phyloP scores from a whole-genome alignment of 257 asterid genomes.

The Marsdenia floribunda region DNA sequence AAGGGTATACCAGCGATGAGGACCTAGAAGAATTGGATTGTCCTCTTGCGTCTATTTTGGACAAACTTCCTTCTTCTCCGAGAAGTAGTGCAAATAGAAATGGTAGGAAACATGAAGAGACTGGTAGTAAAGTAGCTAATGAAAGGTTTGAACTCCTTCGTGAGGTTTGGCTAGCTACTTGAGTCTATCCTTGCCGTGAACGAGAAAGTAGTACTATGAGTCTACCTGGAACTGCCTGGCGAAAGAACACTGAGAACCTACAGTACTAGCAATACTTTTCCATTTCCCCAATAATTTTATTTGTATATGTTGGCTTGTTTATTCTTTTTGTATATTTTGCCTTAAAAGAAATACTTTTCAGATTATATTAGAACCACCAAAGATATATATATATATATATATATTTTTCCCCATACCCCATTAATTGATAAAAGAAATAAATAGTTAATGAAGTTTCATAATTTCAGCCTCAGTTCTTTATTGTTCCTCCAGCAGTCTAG shows the following conservation, averaged over 20 bases:
- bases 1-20: constrained; percentile 92
- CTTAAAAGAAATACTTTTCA: neutral
- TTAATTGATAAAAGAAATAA: neutral
- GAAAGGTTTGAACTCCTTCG: constrained; percentile 83
- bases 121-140: constrained; percentile 34
- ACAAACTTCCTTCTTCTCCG: constrained; percentile 39
- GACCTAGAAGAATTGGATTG: constrained; percentile 78
- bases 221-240: neutral
- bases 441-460: no score
- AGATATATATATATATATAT: no score
- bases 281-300: neutral
- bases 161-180: constrained; percentile 67
- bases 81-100: constrained; percentile 20
- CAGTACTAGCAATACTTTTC: neutral
- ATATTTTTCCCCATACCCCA: no score
- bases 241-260: neutral
- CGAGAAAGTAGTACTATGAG: neutral
- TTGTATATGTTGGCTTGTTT: neutral
- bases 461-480: no score
- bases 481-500: no score
- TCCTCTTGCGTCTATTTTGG: constrained; percentile 48
- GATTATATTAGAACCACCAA: neutral
- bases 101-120: constrained; percentile 21
- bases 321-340: neutral
- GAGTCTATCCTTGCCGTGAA: neutral